Base-by-base conservation (phyloP, 306 rosid species). In the Corylus americana region DNA sequence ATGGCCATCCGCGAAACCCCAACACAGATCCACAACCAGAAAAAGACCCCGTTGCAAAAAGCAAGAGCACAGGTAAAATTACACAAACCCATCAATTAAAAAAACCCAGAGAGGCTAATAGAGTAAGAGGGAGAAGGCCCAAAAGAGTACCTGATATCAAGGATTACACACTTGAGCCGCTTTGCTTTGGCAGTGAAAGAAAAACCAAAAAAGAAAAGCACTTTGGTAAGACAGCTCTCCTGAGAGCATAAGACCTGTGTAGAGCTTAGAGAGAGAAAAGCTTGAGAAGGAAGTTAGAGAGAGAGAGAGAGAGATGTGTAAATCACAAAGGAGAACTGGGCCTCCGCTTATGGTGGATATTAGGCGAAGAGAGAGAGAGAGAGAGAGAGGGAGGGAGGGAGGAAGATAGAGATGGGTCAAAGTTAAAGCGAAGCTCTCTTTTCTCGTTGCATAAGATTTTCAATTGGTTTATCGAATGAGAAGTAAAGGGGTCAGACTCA, bases 401-500 rank as follows among this genome's bases (percentile, higher is more conserved):
- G 73, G 69, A 76, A 59, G 82, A 69, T 54, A 69, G 69, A 77
- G 78, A 48, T 74, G 81, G 83, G 97, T 89, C 97, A 90, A 92
- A 92, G 89, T 57, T 51, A 84, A 87, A 86, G 87, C 61, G 81
- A 81, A 79, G 83, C 53, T 75, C 70, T 59, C 55, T 66, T 69
- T 74, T 54, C 11, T 76, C 59, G 64, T 77, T 78, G 87, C 87
- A 82, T 86, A 78, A 83, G 74, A 86, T 11, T 22, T 83, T 86
- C 84, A 47, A 79, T 82, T 73, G 85, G 83, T 70, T 25, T 82
- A 78, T 86, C 85, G 91, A 84, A 91, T 77, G 80, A 63, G 77
- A 81, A 88, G 81, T 73, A 74, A 83, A 83, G 85, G 88, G 82
- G 89, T 87, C 90, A 88, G 83, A 85, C 77, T 87, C 88, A 87